Evolutionary conservation across 192 early-diverging fungal genomes (phyloP), one percentile per base, ranked within the genome.

Genomic region (Entophlyctis luteolus): DNA sequence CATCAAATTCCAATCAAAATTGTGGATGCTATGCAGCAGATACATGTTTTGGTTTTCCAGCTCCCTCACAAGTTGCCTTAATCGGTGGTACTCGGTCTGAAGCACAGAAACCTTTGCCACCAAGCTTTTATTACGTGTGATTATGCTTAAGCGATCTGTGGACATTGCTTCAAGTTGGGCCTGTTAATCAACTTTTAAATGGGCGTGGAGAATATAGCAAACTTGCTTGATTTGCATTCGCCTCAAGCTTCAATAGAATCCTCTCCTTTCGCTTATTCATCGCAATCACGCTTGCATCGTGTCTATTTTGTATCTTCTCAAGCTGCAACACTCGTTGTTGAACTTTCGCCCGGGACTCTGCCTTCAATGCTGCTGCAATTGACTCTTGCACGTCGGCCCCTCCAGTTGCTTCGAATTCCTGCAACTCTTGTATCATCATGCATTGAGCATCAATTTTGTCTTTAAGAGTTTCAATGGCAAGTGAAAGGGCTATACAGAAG

Each of bases 1-100:
- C 62, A 63, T 63, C 18, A 63, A 25, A 49, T 63, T 63, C 62
- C 62, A 63, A 50, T 63, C 62, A 22, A 63, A 50, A 31, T 63
- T 48, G n/a, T 31, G 46, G 14, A 14, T n/a, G n/a, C 33, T 31
- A 20, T 48, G 8, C 1, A 63, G 33, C 10, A 63, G 62, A 20
- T 33, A 18, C 46, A 63, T 63, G 46, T 50, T 63, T 29, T 50
- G 18, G n/a, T 63, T 23, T 29, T 63, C 62, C 46, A 63, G 46
- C 20, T 29, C 29, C 22, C 22, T 4, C 4, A 63, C 62, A 16
- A 28, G 45, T 28, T 33, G 6, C 18, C 4, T 32, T n/a, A 63
- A 49, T 10, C 22, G 16, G 6, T 8, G 6, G 4, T n/a, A 48
- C 31, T 63, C 62, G 10, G 27, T 32, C 62, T 50, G 20, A 45